Conservation (phyloP, 768 basidiomycete species). For the Boletellus ananiceps region DNA sequence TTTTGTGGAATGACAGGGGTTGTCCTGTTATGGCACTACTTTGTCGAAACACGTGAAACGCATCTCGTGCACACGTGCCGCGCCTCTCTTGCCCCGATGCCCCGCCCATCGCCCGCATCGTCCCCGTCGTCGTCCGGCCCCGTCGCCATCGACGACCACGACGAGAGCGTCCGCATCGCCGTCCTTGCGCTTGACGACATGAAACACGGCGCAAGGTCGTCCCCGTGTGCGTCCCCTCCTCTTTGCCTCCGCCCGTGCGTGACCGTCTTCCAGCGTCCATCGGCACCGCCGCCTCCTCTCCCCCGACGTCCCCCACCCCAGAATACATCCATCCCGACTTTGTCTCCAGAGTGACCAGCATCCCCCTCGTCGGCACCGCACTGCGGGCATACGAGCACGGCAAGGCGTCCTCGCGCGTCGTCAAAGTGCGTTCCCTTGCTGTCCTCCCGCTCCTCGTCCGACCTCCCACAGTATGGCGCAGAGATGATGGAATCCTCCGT, state of each 20-base stretch:
- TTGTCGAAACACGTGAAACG: conserved; percentile 25
- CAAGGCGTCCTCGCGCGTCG: conserved; percentile 78
- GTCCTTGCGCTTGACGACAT: conserved; percentile 74
- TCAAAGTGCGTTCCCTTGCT: conserved; percentile 53
- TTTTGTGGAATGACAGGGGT: not conserved
- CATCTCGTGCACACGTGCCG: conserved; percentile 5
- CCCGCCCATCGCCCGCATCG: not conserved
- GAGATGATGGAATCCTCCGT: conserved; percentile 85
- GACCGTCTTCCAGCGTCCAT: too few species aligned
- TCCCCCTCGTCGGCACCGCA: conserved; percentile 72
- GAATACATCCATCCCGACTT: conserved; percentile 25
- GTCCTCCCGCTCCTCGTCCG: conserved; percentile 8
- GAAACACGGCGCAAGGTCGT: conserved; percentile 43
- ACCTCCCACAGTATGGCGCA: conserved; percentile 65
- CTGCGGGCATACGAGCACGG: conserved; percentile 74
- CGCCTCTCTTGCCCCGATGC: conserved; percentile 10
- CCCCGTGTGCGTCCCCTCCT: too few species aligned
- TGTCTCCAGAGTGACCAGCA: conserved; percentile 55
- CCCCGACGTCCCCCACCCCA: conserved; percentile 7
- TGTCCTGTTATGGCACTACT: not conserved
- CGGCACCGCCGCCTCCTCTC: not conserved
- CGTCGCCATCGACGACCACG: conserved; percentile 44
- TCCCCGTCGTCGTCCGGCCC: conserved; percentile 3
- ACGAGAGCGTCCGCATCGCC: conserved; percentile 77
- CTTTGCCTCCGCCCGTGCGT: not conserved